Base-by-base conservation (phyloP, 768 basidiomycete species). In the Exsudoporus frostii region DNA sequence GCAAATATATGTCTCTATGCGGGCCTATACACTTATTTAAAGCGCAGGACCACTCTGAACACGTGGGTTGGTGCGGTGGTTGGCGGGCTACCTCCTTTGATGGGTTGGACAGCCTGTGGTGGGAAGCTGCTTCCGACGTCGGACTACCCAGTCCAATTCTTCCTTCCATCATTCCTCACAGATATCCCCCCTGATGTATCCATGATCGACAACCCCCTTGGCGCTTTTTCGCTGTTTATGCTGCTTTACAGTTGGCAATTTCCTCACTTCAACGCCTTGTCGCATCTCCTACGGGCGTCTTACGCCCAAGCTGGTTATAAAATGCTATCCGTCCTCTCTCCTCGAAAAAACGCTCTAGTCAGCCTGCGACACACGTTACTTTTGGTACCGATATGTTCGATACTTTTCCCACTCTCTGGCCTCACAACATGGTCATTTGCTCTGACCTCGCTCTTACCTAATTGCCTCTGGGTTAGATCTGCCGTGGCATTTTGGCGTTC, bases 101-200 rank as follows among this genome's bases (percentile, higher is more conserved):
- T 99, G 90, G 97, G 97, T 38, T 99, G 97, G 97, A 86, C 96
- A 7, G 97, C 97, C 1, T 91, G 90, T 53, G 95, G 94, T 1
- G 92, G 90, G 20, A 74, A 79, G 15, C 68, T 96, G 9, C 72
- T 90, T 54, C 90, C 90, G 0, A 77, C 79, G n/a, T 53, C 80
- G 0, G 70, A 77, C 27, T 79, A 87, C 59, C 83, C 88, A 0
- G 54, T 85, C 44, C 71, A 79, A 24, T 63, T 82, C 32, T 86
- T 83, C 68, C 79, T 86, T 48, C 88, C 87, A 4, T 69, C 82
- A 1, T 81, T 84, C 66, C 70, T 88, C 27, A 68, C 77, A 33
- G 63, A 73, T 27, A 50, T 62, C 22, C 56, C 71, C 37, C 54
- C 78, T 27, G 79, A 83, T 56, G 33, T 75, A 13, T 66, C 79